Percentiles rank a stretch among this genome's conserved stretches.
These are phyloP conservation scores for Wickerhamomyces canadensis DNA, from an alignment of 805 yeast species.

Conservation along the genomic window DNA sequence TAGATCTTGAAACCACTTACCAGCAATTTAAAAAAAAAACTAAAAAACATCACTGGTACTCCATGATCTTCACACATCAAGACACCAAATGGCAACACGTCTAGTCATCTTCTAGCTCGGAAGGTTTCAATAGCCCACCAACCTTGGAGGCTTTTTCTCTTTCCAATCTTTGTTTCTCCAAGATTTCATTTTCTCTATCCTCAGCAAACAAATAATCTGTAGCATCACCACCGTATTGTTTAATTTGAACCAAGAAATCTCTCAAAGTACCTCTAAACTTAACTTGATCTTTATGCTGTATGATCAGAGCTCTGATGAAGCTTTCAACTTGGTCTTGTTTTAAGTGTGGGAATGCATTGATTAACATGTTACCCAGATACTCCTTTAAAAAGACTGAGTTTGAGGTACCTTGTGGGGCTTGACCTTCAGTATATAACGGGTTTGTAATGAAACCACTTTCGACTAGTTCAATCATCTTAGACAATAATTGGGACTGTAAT, in stretches of 20 bases:
- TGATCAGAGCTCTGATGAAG: slow-evolving; percentile 72
- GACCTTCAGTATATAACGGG: slow-evolving; percentile 75
- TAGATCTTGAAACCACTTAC: neutral
- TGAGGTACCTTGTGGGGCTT: slow-evolving; percentile 81
- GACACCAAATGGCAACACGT: too few relatives aligned
- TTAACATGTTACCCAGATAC: slow-evolving; percentile 74
- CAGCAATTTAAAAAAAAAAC: neutral
- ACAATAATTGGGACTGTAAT: slow-evolving; percentile 77
- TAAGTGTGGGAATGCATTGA: slow-evolving; percentile 89
- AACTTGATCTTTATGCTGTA: slow-evolving; percentile 64
- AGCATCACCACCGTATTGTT: slow-evolving; percentile 92
- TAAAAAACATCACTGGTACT: slow-evolving; percentile 5
- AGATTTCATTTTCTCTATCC: slow-evolving; percentile 74
- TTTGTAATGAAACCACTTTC: slow-evolving; percentile 67
- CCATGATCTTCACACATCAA: too few relatives aligned
- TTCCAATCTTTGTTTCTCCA: slow-evolving; percentile 63
- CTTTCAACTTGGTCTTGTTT: slow-evolving; percentile 75
- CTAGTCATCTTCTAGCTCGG: slow-evolving; percentile 79
- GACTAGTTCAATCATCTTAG: slow-evolving; percentile 78
- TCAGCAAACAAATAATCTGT: slow-evolving; percentile 94
- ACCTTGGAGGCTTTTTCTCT: slow-evolving; percentile 79
- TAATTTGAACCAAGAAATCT: slow-evolving; percentile 94
- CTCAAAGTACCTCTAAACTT: slow-evolving; percentile 82
- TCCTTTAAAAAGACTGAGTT: slow-evolving; percentile 75
- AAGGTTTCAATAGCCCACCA: slow-evolving; percentile 92